phyloP scores from a whole-genome alignment of 176 grass and related monocot species.

The Cenchrus americanus region DNA sequence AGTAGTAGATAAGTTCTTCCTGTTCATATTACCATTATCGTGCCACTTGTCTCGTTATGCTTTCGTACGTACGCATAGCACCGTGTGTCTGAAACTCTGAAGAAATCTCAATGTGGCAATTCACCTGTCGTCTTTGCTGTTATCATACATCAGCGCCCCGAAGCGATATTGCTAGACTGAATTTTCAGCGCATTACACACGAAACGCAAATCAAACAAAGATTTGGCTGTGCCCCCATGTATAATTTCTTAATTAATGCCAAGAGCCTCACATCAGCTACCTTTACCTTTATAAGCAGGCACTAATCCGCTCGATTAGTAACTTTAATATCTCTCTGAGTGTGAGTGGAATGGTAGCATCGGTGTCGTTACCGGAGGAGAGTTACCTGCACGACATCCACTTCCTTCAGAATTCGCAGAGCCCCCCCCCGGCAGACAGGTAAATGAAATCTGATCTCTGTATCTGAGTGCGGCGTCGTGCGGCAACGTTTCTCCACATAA shows the following conservation, averaged over 20 bases:
- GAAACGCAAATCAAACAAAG: neutral
- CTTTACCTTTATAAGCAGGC: constrained; percentile 35
- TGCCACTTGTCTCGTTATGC: constrained; percentile 9
- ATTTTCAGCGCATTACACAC: neutral
- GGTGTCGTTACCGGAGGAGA: neutral
- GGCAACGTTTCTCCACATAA: constrained; percentile 60
- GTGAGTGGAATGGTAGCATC: neutral
- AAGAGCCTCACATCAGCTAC: neutral
- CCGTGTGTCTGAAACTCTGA: neutral
- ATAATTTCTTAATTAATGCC: neutral
- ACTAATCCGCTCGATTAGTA: constrained; percentile 21
- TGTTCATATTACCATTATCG: neutral
- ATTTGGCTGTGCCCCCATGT: neutral
- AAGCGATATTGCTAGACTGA: constrained; percentile 17
- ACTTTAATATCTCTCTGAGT: neutral
- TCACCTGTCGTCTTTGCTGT: neutral
- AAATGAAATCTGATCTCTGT: too few species aligned
- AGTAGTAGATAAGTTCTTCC: neutral
- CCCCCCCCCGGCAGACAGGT: too few species aligned
- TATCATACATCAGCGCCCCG: neutral
- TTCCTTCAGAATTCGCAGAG: neutral
- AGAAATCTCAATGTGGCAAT: neutral
- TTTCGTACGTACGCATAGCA: neutral
- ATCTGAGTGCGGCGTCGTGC: constrained; percentile 4
- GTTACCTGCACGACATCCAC: constrained; percentile 29